These are phyloP conservation scores for Coemansia asiatica DNA, from an alignment of 192 early-diverging fungal species.

Conservation along the genomic window DNA sequence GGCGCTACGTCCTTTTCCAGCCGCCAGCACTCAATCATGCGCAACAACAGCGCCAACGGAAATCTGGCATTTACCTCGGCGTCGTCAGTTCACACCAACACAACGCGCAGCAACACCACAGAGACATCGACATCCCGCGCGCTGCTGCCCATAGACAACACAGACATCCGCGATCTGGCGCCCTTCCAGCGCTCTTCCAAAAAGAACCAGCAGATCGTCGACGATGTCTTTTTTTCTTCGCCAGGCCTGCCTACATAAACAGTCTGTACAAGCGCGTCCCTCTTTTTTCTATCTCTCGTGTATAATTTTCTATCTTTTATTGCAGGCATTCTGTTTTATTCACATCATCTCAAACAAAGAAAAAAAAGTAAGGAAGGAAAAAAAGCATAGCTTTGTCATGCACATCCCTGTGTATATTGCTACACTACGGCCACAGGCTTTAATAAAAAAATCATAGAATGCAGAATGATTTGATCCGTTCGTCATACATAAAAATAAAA, in stretches of 20 bases:
- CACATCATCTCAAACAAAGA: too few relatives aligned
- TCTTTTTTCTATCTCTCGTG: too few relatives aligned
- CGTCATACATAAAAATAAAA: too few relatives aligned
- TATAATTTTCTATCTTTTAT: too few relatives aligned
- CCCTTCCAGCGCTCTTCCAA: slow-evolving; percentile 52
- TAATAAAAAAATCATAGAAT: too few relatives aligned
- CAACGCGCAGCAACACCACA: slow-evolving; percentile 43
- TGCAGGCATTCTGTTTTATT: too few relatives aligned
- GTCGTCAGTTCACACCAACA: slow-evolving; percentile 36
- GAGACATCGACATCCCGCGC: slow-evolving; percentile 50
- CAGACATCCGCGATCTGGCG: slow-evolving; percentile 48
- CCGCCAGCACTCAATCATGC: slow-evolving; percentile 25
- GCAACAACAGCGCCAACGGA: slow-evolving; percentile 20
- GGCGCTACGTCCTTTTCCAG: slow-evolving; percentile 45
- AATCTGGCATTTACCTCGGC: slow-evolving; percentile 17
- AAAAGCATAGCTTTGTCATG: too few relatives aligned
- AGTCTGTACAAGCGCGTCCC: not conserved
- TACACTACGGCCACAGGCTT: too few relatives aligned
- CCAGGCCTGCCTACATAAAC: slow-evolving; percentile 33
- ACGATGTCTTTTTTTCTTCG: slow-evolving; percentile 43
- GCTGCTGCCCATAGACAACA: slow-evolving; percentile 55
- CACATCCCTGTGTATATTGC: too few relatives aligned
- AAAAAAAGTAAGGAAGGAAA: too few relatives aligned
- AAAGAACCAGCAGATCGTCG: slow-evolving; percentile 53
- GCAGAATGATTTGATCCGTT: too few relatives aligned